Percentiles rank a stretch among this genome's conserved stretches.
These are phyloP conservation scores for Phellinidium pouzarii DNA, from an alignment of 1,284 basidiomycete genomes.

Conservation along the genomic window DNA sequence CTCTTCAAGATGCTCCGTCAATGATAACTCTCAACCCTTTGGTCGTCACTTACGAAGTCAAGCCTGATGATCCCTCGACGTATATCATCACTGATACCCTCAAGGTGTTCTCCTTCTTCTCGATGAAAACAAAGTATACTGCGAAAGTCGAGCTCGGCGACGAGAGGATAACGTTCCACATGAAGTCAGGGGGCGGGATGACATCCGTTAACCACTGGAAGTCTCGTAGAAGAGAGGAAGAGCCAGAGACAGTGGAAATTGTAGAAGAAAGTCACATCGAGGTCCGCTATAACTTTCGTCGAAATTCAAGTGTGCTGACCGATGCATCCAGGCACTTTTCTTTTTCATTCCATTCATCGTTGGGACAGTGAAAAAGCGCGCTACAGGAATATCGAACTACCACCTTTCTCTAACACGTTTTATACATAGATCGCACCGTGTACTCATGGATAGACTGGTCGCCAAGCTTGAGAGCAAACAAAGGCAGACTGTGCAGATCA, in stretches of 20 bases:
- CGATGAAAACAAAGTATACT: constrained; percentile 26
- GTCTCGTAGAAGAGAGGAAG: constrained; percentile 23
- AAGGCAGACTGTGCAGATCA: constrained; percentile 1
- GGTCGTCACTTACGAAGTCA: constrained; percentile 25
- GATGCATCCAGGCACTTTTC: constrained; percentile 14
- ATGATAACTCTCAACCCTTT: constrained; percentile 32
- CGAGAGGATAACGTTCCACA: constrained; percentile 29
- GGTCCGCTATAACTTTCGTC: constrained; percentile 21
- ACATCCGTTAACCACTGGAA: constrained; percentile 26
- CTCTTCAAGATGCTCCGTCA: constrained; percentile 31
- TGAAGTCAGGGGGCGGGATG: constrained; percentile 30
- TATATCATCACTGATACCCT: constrained; percentile 33
- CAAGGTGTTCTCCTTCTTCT: constrained; percentile 25
- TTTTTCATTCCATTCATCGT: constrained; percentile 26
- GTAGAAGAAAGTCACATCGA: constrained; percentile 25
- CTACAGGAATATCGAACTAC: neutral
- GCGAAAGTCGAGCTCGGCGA: constrained; percentile 24
- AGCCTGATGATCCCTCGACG: constrained; percentile 25
- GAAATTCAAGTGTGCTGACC: neutral
- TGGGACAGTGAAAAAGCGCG: constrained; percentile 23
- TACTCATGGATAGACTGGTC: constrained; percentile 25
- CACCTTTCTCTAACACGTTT: neutral
- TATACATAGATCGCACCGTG: constrained; percentile 21
- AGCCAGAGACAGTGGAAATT: constrained; percentile 24
- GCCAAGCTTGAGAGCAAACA: constrained; percentile 20